Percentiles rank a stretch among this genome's conserved stretches.
Evolutionary conservation across 202 grass and related monocot genomes (phyloP).

Genomic region (Zoysia matrella): DNA sequence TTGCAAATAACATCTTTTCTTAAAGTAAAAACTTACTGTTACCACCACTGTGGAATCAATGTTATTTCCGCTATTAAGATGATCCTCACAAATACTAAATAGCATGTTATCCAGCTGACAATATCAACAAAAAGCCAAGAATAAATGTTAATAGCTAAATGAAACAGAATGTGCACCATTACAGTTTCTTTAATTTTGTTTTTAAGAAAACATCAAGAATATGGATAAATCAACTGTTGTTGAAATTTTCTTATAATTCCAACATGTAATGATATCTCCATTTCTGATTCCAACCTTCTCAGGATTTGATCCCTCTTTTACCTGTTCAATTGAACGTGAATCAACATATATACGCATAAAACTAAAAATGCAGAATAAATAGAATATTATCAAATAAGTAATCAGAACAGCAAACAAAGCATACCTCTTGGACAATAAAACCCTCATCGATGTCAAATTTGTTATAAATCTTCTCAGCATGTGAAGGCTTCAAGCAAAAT

Average conservation of each 20-base stretch:
- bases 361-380: background rate
- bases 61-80: background rate
- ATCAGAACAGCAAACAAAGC: background rate
- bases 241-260: constrained; percentile 9
- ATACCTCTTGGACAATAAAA: background rate
- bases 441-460: background rate
- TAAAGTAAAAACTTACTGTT: constrained; percentile 11
- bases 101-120: background rate
- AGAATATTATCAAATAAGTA: background rate
- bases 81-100: background rate
- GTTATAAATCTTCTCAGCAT: background rate
- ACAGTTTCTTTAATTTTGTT: background rate
- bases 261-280: constrained; percentile 21
- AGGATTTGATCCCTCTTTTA: constrained; percentile 1
- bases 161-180: background rate
- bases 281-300: constrained; percentile 34
- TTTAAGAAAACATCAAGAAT: background rate
- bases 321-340: background rate
- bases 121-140: background rate
- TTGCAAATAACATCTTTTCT: background rate
- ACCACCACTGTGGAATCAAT: constrained; percentile 12
- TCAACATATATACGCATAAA: background rate
- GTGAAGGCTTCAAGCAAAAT: background rate
- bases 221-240: constrained; percentile 22
- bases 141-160: background rate